Base-by-base conservation (phyloP, 129 eudicot species). In the Centrapalus pauciflorus region DNA sequence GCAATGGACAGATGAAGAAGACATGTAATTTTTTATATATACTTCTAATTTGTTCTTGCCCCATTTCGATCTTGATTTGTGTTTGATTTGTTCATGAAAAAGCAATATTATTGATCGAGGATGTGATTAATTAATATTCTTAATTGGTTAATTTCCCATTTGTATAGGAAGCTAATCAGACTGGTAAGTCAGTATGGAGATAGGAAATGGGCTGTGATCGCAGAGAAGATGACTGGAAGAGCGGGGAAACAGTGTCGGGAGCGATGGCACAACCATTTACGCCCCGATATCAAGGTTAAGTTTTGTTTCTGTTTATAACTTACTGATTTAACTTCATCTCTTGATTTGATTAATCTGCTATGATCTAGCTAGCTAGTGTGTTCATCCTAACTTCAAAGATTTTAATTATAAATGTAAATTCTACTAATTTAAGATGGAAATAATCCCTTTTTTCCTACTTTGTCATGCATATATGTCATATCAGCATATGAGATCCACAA, bases 161-260 rank as follows among this genome's bases (percentile, higher is more conserved):
- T 27, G 3, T 51, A 1, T 0, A 88, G 96, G 61, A 66, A 63
- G 43, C 41, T 88, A 60, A 50, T 69, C 16, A 55, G 73, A 29
- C 67, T 88, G 85, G 92, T 85, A 72, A 74, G 69, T 2, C 68
- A 80, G 76, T 37, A 34, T 56, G 96, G 92, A 55, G 76, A 35
- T 19, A 72, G 55, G 30, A 85, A 88, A 82, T 88, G 96, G 96
- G 74, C 92, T 35, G 72, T 64, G 23, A 75, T 88, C 2, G 85
- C 92, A 3, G 75, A 66, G 58, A 75, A 80, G 60, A 67, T 88
- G 77, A 34, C 27, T 1, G 87, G 85, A 30, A 81, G 96, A 41
- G 83, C 80, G 32, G 92, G 92, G 61, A 88, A 88, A 46, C 96
- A 88, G 37, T 85, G 96, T 55, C 82, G 96, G 1, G 96, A 88